Evolutionary conservation across 495 filamentous ascomycete genomes (phyloP), one percentile per base, ranked within the genome.

Genomic region (Hypoxylon cercidicola): DNA sequence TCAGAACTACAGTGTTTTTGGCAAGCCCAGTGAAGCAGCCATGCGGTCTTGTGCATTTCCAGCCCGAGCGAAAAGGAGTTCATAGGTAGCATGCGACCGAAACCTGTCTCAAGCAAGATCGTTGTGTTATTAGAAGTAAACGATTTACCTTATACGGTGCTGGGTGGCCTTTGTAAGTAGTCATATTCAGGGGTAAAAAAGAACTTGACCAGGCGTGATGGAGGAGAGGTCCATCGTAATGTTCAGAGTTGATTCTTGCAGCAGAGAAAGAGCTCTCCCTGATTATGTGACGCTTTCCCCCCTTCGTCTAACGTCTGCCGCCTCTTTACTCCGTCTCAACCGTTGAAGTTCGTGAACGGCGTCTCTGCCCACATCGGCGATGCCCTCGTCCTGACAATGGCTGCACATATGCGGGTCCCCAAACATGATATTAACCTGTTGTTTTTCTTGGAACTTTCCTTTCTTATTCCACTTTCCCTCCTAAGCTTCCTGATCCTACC

Each of bases 1-100:
- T 23, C 19, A 46, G 47, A 44, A 44, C 32, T 59, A 68, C 23
- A 49, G 52, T 59, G 44, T 48, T 28, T 46, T 40, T 21, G 60
- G 45, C 55, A 55, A n/a, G 35, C 34, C 30, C 53, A 63, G 34
- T 56, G 41, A 54, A 68, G 54, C 49, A 62, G 34, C 16, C 44
- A 53, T 60, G 43, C 30, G 43, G 60, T 59, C 51, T 68, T 68
- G 21, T 68, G 65, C 65, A 68, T 68, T 68, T 68, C 48, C 65
- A 60, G 32, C 55, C 58, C 20, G 59, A 55, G 65, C 53, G 54
- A 54, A 55, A 60, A 63, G 59, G 64, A 62, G 64, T 68, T 68
- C 53, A 49, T 67, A 68, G 64, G 64, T 59, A 68, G 55, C 54
- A 68, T 62, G 54, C 49, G 59, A 57, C 52, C 49, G 21, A 59